Evolutionary conservation across 2,329 filamentous ascomycete genomes (phyloP).

Genomic region (Sordariomycetes sp.): DNA sequence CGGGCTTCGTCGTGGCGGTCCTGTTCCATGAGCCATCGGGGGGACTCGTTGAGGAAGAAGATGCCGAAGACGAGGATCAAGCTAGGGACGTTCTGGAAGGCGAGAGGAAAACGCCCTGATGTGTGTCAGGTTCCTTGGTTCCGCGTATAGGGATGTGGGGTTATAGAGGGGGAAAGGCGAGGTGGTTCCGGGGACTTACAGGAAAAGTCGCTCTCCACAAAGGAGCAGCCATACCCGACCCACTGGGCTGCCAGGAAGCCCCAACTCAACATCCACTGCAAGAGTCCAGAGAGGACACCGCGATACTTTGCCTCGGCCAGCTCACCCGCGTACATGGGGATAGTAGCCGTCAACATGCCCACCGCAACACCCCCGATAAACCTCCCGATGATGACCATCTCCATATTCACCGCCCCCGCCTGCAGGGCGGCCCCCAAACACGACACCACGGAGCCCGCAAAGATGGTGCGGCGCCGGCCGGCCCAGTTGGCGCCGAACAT

Average conservation of each 20-base stretch:
- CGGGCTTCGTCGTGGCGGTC: slow-evolving; percentile 37
- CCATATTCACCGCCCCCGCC: slow-evolving; percentile 15
- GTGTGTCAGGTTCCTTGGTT: background rate
- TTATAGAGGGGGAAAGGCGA: background rate
- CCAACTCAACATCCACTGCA: slow-evolving; percentile 30
- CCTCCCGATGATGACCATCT: slow-evolving; percentile 33
- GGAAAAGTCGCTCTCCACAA: slow-evolving; percentile 12
- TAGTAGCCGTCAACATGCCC: slow-evolving; percentile 30
- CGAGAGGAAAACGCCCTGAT: slow-evolving; percentile 13
- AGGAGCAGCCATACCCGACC: slow-evolving; percentile 18
- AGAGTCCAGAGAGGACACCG: slow-evolving; percentile 22
- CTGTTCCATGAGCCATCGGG: slow-evolving; percentile 46
- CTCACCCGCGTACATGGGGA: slow-evolving; percentile 31
- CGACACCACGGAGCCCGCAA: slow-evolving; percentile 15
- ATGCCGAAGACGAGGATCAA: slow-evolving; percentile 10
- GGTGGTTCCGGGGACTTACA: slow-evolving; percentile 9
- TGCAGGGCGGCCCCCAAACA: slow-evolving; percentile 16
- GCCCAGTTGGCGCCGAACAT: slow-evolving; percentile 15
- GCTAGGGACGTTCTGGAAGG: slow-evolving; percentile 14
- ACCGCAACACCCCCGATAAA: slow-evolving; percentile 34
- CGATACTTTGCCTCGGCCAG: slow-evolving; percentile 22
- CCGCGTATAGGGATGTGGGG: background rate
- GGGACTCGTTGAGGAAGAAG: slow-evolving; percentile 36
- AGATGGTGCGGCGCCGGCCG: slow-evolving; percentile 16
- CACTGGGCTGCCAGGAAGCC: slow-evolving; percentile 25